A percentile compares a stretch with the other conserved stretches of the same genome.
Evolutionary conservation across 2,329 filamentous ascomycete genomes (phyloP).

Genomic region (Fusarium brachygibbosum): DNA sequence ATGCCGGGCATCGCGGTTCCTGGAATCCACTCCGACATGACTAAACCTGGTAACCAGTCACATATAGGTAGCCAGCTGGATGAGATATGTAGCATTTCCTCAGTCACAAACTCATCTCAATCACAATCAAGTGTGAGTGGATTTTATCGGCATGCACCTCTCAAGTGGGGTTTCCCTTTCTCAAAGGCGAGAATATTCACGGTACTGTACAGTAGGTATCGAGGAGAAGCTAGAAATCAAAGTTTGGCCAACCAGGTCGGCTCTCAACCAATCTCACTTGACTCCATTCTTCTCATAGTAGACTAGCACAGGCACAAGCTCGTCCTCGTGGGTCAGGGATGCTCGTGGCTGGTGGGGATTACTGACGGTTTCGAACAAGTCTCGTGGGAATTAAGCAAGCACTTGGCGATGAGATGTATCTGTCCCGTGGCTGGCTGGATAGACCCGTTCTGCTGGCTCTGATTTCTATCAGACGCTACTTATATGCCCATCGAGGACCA

Average conservation of each 20-base stretch:
- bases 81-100: conserved; percentile 1
- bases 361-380: conserved; percentile 28
- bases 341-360: conserved; percentile 43
- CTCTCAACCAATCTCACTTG: conserved; percentile 36
- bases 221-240: conserved; percentile 43
- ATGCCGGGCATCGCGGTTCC: not conserved
- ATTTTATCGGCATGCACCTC: conserved; percentile 16
- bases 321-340: conserved; percentile 25
- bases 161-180: conserved; percentile 37
- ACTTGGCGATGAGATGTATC: conserved; percentile 36
- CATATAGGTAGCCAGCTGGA: not conserved
- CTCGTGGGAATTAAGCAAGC: conserved; percentile 25
- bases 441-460: conserved; percentile 19
- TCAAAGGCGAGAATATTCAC: conserved; percentile 31
- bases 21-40: not conserved
- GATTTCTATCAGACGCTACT: not conserved
- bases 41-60: conserved; percentile 9
- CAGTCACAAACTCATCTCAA: conserved; percentile 33
- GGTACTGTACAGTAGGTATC: conserved; percentile 3
- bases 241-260: conserved; percentile 23
- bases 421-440: conserved; percentile 13
- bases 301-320: conserved; percentile 38
- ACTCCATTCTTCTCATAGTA: conserved; percentile 23
- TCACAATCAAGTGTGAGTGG: conserved; percentile 46
- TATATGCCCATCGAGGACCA: not conserved